These are phyloP conservation scores for Mycena maculata DNA, from an alignment of 768 basidiomycete genomes.

Conservation along the genomic window DNA sequence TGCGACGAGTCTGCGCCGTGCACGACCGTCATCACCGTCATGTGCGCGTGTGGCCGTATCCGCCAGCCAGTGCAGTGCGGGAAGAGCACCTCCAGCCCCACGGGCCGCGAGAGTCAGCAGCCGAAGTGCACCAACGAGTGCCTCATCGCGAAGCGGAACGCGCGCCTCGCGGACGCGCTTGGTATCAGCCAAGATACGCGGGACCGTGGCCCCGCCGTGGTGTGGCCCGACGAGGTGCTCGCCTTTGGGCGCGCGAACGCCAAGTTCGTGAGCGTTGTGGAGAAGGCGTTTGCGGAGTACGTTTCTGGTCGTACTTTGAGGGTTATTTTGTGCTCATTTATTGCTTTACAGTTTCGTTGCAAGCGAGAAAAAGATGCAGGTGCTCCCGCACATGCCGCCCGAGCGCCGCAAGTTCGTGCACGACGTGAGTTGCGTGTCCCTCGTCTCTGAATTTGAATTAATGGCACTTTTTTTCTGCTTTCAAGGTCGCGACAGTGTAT, in stretches of 20 bases:
- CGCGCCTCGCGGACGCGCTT: constrained; percentile 88
- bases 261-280: constrained; percentile 79
- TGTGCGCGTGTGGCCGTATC: constrained; percentile 88
- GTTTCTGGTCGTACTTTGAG: constrained; percentile 41
- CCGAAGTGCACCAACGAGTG: constrained; percentile 90
- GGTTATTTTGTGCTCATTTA: constrained; percentile 10
- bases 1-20: constrained; percentile 89
- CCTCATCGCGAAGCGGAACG: constrained; percentile 86
- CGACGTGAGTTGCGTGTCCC: constrained; percentile 59
- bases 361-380: constrained; percentile 74
- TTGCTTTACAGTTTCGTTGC: constrained; percentile 65
- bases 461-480: constrained; percentile 13
- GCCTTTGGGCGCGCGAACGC: constrained; percentile 68
- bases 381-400: constrained; percentile 84
- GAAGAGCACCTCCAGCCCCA: constrained; percentile 58
- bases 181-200: constrained; percentile 76
- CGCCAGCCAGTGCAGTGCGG: constrained; percentile 82
- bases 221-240: constrained; percentile 73
- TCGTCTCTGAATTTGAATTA: neutral
- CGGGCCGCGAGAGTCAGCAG: constrained; percentile 53
- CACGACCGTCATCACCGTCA: constrained; percentile 68
- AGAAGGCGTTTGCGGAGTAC: constrained; percentile 86
- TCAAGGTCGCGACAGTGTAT: constrained; percentile 85
- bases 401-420: constrained; percentile 87
- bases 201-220: constrained; percentile 49